Conservation (phyloP, 1,284 basidiomycete species). For the Ustanciosporium gigantosporum region DNA sequence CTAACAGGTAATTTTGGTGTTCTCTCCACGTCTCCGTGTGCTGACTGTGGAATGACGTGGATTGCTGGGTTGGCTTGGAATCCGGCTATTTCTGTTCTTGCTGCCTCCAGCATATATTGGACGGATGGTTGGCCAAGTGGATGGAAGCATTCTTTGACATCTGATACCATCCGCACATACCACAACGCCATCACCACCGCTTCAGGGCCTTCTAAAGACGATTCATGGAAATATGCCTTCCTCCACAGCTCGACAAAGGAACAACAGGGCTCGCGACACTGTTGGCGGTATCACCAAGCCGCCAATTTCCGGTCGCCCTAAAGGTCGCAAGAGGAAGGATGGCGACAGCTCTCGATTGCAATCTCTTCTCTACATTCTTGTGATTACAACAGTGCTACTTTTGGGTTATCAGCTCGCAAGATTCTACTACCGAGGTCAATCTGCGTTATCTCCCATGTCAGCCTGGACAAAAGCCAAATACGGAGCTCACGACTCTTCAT, state of each 20-base stretch:
- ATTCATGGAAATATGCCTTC: slow-evolving; percentile 35
- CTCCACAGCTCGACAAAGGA: slow-evolving; percentile 29
- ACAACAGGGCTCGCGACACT: slow-evolving; percentile 27
- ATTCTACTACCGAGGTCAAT: slow-evolving; percentile 26
- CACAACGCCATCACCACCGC: too few relatives aligned
- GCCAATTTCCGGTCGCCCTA: slow-evolving; percentile 2
- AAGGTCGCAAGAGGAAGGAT: slow-evolving; percentile 6
- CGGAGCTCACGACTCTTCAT: slow-evolving; percentile 5
- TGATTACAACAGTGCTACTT: slow-evolving; percentile 20
- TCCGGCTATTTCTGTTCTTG: too few relatives aligned
- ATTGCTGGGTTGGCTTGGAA: too few relatives aligned
- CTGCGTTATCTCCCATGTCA: slow-evolving; percentile 16
- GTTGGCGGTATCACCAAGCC: slow-evolving; percentile 14
- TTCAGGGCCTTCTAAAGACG: too few relatives aligned
- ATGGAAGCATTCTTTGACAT: too few relatives aligned
- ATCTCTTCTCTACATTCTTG: slow-evolving; percentile 22
- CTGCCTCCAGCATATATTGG: too few relatives aligned
- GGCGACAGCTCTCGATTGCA: slow-evolving; percentile 11
- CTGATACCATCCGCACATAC: too few relatives aligned
- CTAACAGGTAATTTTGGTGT: too few relatives aligned
- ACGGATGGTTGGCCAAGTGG: too few relatives aligned
- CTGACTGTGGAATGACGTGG: too few relatives aligned
- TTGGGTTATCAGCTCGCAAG: slow-evolving; percentile 22
- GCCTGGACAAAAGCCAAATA: slow-evolving; percentile 33
- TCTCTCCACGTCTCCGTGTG: too few relatives aligned